Evolutionary conservation across 192 early-diverging fungal species (phyloP), one percentile per base, ranked within the genome.

Genomic region (Umbelopsis sp.): DNA sequence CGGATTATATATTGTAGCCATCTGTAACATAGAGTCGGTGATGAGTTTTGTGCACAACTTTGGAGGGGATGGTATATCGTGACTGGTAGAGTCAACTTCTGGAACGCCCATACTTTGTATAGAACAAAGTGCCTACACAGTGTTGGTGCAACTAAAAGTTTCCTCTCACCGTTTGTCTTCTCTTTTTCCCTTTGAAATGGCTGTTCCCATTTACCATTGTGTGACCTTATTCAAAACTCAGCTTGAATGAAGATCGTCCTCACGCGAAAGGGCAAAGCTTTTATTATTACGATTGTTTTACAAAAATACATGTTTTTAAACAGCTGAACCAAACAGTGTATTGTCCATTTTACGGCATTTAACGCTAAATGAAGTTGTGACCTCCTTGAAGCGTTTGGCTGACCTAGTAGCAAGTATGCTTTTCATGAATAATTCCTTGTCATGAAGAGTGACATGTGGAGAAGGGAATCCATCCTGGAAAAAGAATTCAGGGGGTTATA

Each of bases 381-480:
- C 74, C 15, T 82, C 78, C 48, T 80, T 84, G 47, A 86, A 84
- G 16, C 67, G 66, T 41, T 79, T 84, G 9, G 79, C 75, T 47
- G 78, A 80, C 23, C 82, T 71, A 12, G 81, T 86, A 37, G 80
- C 81, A 20, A 87, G 45, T 15, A 85, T 67, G 3, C 84, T 80
- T 68, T 83, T 85, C 58, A 84, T 66, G 68, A 87, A 87, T 37
- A 64, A 64, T 66, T 81, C 78, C 58, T 85, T 87, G 7, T 79
- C 82, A 9, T 72, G 61, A 33, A 76, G 70, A 16, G 75, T 77
- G 9, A 82, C 81, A 67, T 82, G 71, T 3, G 71, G 51, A n/a
- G 84, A 82, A 7, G 86, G 86, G 70, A 87, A 87, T 1, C 74
- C 82, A 6, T 82, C 76, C 84, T 85, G 49, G 13, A 46, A 12